A percentile compares a stretch with the other conserved stretches of the same genome.
Conservation (phyloP, 73 alveolate species). For the Paramecium sonneborni region DNA sequence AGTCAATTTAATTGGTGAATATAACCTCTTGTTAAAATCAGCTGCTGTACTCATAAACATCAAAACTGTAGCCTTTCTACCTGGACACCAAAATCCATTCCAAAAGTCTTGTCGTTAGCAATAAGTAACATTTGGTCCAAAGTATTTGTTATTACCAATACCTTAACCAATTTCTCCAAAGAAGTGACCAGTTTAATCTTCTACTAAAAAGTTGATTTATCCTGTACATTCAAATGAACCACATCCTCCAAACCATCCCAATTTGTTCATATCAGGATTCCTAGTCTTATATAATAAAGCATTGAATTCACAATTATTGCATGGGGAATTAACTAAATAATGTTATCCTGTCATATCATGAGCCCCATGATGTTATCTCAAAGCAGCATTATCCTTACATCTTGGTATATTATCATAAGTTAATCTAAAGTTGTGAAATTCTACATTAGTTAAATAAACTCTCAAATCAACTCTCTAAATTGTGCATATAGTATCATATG, state of each 20-base stretch:
- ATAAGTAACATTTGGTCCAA: conserved; percentile 55
- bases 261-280: background rate
- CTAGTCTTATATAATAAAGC: conserved; percentile 17
- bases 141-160: conserved; percentile 27
- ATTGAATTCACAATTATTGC: conserved; percentile 29
- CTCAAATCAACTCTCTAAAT: conserved; percentile 15
- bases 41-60: conserved; percentile 56
- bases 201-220: conserved; percentile 29
- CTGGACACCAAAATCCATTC: conserved; percentile 58
- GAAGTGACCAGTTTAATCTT: conserved; percentile 47
- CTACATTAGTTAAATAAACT: conserved; percentile 42
- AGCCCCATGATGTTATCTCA: conserved; percentile 47
- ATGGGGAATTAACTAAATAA: background rate
- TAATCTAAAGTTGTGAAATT: conserved; percentile 9
- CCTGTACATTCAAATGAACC: conserved; percentile 67
- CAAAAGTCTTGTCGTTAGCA: background rate
- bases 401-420: conserved; percentile 1
- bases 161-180: conserved; percentile 55
- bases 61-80: background rate
- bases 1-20: conserved; percentile 60
- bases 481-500: conserved; percentile 42
- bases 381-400: conserved; percentile 21
- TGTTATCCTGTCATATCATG: conserved; percentile 54
- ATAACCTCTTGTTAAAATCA: conserved; percentile 51
- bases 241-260: conserved; percentile 71